Base-by-base conservation (phyloP, 1,284 basidiomycete genomes). In the Thelephora terrestris region DNA sequence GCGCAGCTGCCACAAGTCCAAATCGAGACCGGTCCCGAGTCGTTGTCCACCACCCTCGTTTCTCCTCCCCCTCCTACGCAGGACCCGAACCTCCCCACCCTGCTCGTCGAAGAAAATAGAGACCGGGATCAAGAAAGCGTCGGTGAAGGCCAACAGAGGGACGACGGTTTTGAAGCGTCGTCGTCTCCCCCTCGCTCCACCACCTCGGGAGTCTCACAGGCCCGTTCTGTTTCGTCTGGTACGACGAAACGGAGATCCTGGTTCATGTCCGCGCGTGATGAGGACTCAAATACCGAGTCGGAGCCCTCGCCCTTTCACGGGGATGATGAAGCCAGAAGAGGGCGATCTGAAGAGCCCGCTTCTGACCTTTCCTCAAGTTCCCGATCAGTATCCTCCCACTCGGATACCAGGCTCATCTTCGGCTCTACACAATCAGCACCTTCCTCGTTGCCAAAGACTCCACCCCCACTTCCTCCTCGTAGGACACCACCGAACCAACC, bases 201-300 rank as follows among this genome's bases (percentile, higher is more conserved):
- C 21, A 20, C 39, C 21, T n/a, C 39, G 12, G 39, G n/a, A 2
- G 54, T 58, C 1, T 51, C 56, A 12, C 53, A 56, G 17, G 49
- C 47, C 7, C 46, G 52, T 17, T 38, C 53, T 14, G 45, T 54
- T 20, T 47, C 58, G 17, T 48, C 50, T 2, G 12, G 47, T 20
- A 50, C 61, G 1, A 43, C 58, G n/a, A 58, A 58, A 23, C 65
- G 67, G n/a, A 62, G 63, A 14, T 69, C 71, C 21, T 69, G 71
- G 70, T 66, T 73, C 47, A 53, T 58, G 29, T 55, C 55, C 14
- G 51, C 56, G 23, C 48, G 54, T 45, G 61, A 57, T 10, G 59
- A 55, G 3, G 65, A 60, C n/a, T 37, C 46, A 20, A 60, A 58
- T 29, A 47, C 47, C 21, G 39, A 21, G 10, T 14, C 10, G 18